Evolutionary conservation across 306 rosid species (phyloP).

Genomic region (Sicyos baderoa): DNA sequence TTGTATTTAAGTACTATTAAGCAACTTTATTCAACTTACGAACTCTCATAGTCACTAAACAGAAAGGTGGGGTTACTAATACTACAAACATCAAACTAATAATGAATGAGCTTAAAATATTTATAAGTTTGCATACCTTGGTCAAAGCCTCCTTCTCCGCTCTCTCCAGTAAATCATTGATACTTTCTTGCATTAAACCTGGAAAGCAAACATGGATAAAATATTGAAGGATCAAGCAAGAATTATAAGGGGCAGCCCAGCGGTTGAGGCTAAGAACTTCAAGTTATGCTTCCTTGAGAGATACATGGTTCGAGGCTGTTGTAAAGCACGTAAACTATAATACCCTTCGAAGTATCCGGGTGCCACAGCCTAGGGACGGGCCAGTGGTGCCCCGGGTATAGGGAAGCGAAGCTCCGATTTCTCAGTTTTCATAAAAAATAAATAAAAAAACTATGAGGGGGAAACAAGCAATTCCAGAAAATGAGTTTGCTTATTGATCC

Average conservation of each 20-base stretch:
- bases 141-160: constrained; percentile 70
- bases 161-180: constrained; percentile 49
- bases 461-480: too few species aligned
- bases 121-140: constrained; percentile 46
- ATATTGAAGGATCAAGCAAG: constrained; percentile 11
- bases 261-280: too few species aligned
- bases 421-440: too few species aligned
- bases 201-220: constrained; percentile 24
- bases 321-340: too few species aligned
- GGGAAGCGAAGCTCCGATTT: too few species aligned
- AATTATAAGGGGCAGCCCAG: background rate
- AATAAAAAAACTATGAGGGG: background rate
- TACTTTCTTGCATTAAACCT: constrained; percentile 64
- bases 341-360: too few species aligned
- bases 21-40: constrained; percentile 4
- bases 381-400: too few species aligned
- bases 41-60: background rate
- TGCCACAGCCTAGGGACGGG: too few species aligned
- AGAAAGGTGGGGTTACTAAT: background rate
- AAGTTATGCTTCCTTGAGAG: too few species aligned
- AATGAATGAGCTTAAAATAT: constrained; percentile 12
- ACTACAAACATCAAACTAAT: background rate
- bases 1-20: background rate
- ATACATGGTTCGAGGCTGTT: too few species aligned
- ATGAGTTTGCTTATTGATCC: too few species aligned